Evolutionary conservation across 78 protist species (phyloP).

Genomic region (Bodo saltans): DNA sequence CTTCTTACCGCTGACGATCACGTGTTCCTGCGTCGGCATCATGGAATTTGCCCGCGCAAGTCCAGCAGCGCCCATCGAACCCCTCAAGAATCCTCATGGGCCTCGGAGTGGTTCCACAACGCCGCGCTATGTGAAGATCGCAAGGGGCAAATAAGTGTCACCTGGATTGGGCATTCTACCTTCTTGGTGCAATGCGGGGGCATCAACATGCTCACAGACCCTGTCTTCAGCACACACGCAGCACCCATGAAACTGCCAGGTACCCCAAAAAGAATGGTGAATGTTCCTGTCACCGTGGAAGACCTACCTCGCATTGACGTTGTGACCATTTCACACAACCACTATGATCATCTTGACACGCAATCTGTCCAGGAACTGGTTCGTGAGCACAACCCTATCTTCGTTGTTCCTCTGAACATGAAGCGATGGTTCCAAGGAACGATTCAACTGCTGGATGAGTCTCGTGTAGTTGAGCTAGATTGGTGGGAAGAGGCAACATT

Average conservation of each 20-base stretch:
- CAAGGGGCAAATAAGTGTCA: not conserved
- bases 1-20: too few species aligned
- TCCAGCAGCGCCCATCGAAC: too few species aligned
- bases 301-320: conserved; percentile 19
- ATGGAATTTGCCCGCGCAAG: too few species aligned
- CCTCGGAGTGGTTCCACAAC: too few species aligned
- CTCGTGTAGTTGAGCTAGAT: conserved; percentile 3
- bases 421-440: not conserved
- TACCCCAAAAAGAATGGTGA: not conserved
- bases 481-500: conserved; percentile 28
- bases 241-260: conserved; percentile 14
- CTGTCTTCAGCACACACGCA: conserved; percentile 25
- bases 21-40: too few species aligned
- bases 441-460: too few species aligned
- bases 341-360: conserved; percentile 42
- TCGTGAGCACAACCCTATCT: not conserved
- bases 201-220: conserved; percentile 13
- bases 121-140: not conserved
- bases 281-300: not conserved
- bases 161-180: conserved; percentile 21
- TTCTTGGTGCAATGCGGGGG: conserved; percentile 1
- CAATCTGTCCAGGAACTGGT: not conserved
- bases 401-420: conserved; percentile 9
- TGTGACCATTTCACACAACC: conserved; percentile 30
- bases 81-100: too few species aligned